Base-by-base conservation (phyloP, 2,329 filamentous ascomycete species). In the Dactylellina sp. region DNA sequence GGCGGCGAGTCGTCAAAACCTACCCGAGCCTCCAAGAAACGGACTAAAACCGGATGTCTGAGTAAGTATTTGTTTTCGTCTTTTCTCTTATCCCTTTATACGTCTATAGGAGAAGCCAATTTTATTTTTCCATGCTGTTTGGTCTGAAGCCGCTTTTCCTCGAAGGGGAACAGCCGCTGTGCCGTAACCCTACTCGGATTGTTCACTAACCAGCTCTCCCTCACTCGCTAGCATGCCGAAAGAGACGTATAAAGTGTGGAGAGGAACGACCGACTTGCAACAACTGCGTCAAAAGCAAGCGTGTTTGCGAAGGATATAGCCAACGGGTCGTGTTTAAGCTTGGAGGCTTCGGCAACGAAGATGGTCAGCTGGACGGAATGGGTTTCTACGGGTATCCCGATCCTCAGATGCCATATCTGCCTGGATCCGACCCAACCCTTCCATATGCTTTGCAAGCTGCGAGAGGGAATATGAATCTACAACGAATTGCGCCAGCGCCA, bases 191-290 rank as follows among this genome's bases (percentile, higher is more conserved):
- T 16, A n/a, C 16, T 18, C n/a, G 14, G 12, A 39, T 39, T 14
- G 32, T 52, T n/a, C 35, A 44, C 57, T 66, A 62, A 65, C 57
- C 40, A 50, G 37, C 6, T 12, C 6, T 47, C 24, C 42, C 32
- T 50, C 49, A 20, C 39, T 39, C 7, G 68, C 65, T 76, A 93
- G 91, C 95, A 68, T 99, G 95, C 82, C 90, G 95, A 76, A 94
- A 91, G 82, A 89, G 95, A 60, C 91, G 95, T 75, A 98, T 99
- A 82, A 99, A 98, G 82, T 99, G 95, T 81, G 95, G 95, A 75
- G 95, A 98, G 81, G 91, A 92, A 78, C 87, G 90, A 55, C 92
- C 92, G 24, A 90, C 86, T 25, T 95, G 92, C 82, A 88, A 86
- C 79, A 96, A 96, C 79, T 96, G 92, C 82, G 88, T 91, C 82